Evolutionary conservation across 495 filamentous ascomycete species (phyloP), one percentile per base, ranked within the genome.

Genomic region (Lepraria neglecta): DNA sequence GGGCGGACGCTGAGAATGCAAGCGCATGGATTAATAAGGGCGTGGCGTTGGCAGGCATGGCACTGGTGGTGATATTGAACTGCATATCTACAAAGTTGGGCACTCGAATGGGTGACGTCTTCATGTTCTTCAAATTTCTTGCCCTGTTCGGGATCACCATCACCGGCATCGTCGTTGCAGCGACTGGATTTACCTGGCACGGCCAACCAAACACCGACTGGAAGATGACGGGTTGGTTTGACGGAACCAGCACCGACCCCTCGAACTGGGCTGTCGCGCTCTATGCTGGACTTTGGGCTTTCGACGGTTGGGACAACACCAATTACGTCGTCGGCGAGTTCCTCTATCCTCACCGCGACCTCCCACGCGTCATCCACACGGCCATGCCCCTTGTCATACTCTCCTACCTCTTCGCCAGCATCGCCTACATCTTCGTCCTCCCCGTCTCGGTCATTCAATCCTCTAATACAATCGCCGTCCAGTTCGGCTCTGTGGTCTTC

Each of bases 251-350:
- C 65, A 80, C 82, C n/a, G 84, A 90, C 70, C 79, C 85, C 17
- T 90, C 87, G 17, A 84, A 83, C 64, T 95, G 89, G 86, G 91
- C 91, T 17, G 88, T 97, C 56, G 94, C 94, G 4, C 72, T 98
- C 60, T 98, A 98, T 72, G 92, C 91, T 30, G 94, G 94, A 11
- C 78, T 98, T 3, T 98, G 94, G 94, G 94, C 94, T 3, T 98
- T 92, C 74, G 94, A 98, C 69, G 94, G 94, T 21, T 98, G 94
- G 94, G 94, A 98, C 70, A 98, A 98, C 73, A 92, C 92, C 61
- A 98, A 97, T 74, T 97, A 96, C 70, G 94, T 98, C 14, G 88
- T 92, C 0, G 94, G 91, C 64, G 94, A 98, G 75, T 97, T 98
- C 78, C 87, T 90, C 67, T 87, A 96, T 68, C 90, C 94, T 6